Conservation (phyloP, 257 asterid species). For the Scutellaria baicalensis region DNA sequence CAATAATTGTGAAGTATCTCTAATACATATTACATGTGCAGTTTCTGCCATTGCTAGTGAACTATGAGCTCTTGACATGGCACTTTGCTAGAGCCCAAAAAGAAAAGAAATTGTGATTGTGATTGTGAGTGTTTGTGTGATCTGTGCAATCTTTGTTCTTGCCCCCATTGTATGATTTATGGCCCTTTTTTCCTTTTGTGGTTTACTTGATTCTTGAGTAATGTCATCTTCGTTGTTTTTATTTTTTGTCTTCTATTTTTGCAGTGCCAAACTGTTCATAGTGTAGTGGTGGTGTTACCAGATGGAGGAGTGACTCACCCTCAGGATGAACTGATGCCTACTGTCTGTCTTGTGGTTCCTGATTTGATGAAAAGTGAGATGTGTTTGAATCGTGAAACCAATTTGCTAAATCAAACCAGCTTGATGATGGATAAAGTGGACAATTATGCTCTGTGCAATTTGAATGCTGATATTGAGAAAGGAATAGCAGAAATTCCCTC, state of each 20-base stretch:
- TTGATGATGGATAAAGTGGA: conserved; percentile 33
- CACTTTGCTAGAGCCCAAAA: not conserved
- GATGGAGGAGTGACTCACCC: conserved; percentile 22
- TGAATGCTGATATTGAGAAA: conserved; percentile 51
- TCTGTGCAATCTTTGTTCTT: not conserved
- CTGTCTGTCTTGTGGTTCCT: conserved; percentile 25
- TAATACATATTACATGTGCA: not conserved
- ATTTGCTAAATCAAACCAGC: conserved; percentile 26
- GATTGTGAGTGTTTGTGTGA: not conserved
- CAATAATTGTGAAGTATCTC: not conserved
- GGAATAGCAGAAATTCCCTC: conserved; percentile 38
- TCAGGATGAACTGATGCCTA: conserved; percentile 10
- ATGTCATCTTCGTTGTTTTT: not conserved
- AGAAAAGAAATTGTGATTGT: too few species aligned
- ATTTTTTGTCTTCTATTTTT: conserved; percentile 1
- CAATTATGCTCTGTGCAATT: conserved; percentile 20
- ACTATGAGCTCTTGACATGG: not conserved
- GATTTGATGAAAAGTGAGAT: conserved; percentile 25
- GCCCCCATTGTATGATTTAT: not conserved
- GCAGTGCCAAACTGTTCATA: conserved; percentile 23
- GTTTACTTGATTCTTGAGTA: not conserved
- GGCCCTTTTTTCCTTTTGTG: not conserved
- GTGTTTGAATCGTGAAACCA: conserved; percentile 28
- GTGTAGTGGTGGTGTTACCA: conserved; percentile 18
- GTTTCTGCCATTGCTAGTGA: not conserved